Conservation (phyloP, 495 filamentous ascomycete species). For the Lentithecium fluviatile region DNA sequence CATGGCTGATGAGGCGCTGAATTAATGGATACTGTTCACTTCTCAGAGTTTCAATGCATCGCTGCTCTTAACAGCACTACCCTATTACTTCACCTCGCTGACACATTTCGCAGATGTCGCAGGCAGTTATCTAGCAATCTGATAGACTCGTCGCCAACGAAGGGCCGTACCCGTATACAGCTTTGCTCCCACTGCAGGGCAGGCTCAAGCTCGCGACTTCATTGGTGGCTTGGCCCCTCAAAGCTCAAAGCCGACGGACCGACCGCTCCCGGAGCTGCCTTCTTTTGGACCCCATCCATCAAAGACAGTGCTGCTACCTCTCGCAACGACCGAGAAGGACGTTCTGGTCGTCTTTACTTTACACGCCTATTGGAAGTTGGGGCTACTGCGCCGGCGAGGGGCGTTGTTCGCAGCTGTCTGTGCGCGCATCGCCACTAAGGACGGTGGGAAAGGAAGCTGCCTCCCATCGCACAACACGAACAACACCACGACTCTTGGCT, state of each 20-base stretch:
- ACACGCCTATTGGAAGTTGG: not conserved
- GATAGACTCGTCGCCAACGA: not conserved
- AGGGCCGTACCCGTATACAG: not conserved
- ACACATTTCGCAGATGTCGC: too few species aligned
- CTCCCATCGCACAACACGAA: not conserved
- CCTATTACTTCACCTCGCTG: too few species aligned
- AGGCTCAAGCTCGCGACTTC: not conserved
- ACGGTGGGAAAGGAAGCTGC: not conserved
- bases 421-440: not conserved
- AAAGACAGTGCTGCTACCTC: not conserved
- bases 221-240: constrained; percentile 1
- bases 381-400: not conserved
- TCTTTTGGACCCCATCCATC: not conserved
- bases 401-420: not conserved
- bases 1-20: too few species aligned
- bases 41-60: too few species aligned
- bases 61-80: too few species aligned
- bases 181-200: not conserved
- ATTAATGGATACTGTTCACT: too few species aligned
- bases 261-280: not conserved
- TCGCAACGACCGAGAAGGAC: not conserved
- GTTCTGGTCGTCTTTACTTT: not conserved
- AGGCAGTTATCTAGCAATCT: too few species aligned
- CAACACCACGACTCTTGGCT: not conserved
- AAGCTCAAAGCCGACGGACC: not conserved